Base-by-base conservation (phyloP, 352 stramenopile species). In the Phytopythium oedochilum region DNA sequence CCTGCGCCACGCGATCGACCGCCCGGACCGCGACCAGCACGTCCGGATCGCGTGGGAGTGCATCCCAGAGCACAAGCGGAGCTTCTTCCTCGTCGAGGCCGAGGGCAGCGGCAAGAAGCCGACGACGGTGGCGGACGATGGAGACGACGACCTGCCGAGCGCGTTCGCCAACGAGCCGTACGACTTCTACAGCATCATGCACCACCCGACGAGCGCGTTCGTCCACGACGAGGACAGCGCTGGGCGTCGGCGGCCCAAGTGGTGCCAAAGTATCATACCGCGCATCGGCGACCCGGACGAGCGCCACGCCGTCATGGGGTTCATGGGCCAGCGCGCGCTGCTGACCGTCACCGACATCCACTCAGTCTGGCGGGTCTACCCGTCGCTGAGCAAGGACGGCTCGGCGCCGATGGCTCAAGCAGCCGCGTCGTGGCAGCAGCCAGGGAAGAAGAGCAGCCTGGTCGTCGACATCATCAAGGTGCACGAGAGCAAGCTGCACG, bases 161-260 rank as follows among this genome's bases (percentile, higher is more conserved):
- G 11, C 50, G 2, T 55, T 50, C 11, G 55, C 47, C 18, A 62
- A 70, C 15, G 70, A 71, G 8, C 76, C 82, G 2, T 94, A 94
- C 63, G 80, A 94, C 49, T 88, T 89, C 54, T 91, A 79, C 67
- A 92, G 81, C 57, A 88, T 94, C 64, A 94, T 94, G 82, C 84
- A 94, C 57, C 76, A 88, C 50, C 75, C 82, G 14, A 52, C 71
- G 0, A 70, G 86, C 56, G 84, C 79, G 7, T 94, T 94, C 39
- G 78, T 88, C 32, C 73, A 78, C 49, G 44, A 56, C 12, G 64
- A 67, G 9, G 56, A 47, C 43, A 43, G n/a, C 22, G 34, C 8
- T n/a, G 40, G 10, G 5, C 29, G 26, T 34, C 23, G 25, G 26
- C 66, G 60, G 4, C 68, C 72, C 1, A 46, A 58, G 18, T 90